phyloP scores from a whole-genome alignment of 192 early-diverging fungal genomes.

The Coemansia sp. region DNA sequence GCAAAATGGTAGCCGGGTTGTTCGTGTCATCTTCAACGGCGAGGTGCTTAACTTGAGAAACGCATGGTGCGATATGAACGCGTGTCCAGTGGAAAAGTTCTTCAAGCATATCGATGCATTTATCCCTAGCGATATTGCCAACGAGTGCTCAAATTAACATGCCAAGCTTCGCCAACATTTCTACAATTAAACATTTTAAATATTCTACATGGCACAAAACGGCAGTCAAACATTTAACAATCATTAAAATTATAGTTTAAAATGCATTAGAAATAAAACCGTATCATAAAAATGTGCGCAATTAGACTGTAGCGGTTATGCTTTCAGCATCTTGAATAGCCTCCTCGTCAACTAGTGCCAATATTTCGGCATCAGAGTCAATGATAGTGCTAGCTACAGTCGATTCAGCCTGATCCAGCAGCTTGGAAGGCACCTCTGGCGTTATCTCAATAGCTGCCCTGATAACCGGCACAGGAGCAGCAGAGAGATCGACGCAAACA shows the following conservation, averaged over 20 bases:
- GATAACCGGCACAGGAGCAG: not conserved
- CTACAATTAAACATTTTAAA: too few species aligned
- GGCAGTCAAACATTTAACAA: too few species aligned
- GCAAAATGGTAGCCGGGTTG: constrained; percentile 32
- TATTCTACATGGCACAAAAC: too few species aligned
- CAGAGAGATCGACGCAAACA: constrained; percentile 23
- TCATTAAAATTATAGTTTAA: not conserved
- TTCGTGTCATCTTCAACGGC: constrained; percentile 61
- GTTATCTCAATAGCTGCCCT: not conserved
- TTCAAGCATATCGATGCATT: constrained; percentile 22
- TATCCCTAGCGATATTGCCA: constrained; percentile 36
- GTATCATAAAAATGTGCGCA: not conserved
- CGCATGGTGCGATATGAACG: constrained; percentile 50
- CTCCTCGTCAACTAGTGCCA: not conserved
- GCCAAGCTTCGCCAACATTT: not conserved
- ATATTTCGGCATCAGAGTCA: not conserved
- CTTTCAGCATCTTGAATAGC: not conserved
- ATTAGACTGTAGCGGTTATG: not conserved
- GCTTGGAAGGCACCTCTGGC: not conserved
- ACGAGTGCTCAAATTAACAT: constrained; percentile 17
- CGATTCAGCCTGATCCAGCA: not conserved
- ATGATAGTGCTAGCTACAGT: not conserved
- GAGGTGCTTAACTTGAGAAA: constrained; percentile 33
- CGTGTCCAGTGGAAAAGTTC: constrained; percentile 44
- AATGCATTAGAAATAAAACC: not conserved